These are phyloP conservation scores for Hortaea sp. DNA, from an alignment of 2,329 filamentous ascomycete genomes.

Conservation along the genomic window DNA sequence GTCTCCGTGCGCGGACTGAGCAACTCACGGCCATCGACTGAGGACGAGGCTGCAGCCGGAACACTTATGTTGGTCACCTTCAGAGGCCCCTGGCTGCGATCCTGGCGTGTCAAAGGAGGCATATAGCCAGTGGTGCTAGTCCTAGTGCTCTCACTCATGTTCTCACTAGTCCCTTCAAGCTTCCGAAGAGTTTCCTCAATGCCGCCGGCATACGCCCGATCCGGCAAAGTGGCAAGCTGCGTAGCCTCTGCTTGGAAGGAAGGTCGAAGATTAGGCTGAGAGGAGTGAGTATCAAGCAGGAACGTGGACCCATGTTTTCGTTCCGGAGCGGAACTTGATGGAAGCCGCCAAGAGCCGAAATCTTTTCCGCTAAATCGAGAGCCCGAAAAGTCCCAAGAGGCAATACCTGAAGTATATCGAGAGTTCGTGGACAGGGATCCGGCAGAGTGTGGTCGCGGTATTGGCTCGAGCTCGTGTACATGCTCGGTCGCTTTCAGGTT, in stretches of 20 bases:
- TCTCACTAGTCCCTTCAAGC: constrained; percentile 59
- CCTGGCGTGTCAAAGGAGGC: background rate
- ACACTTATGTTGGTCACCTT: background rate
- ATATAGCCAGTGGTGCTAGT: background rate
- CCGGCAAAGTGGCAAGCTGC: constrained; percentile 76
- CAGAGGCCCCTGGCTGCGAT: background rate
- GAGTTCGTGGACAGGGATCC: constrained; percentile 16
- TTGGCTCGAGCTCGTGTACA: constrained; percentile 34
- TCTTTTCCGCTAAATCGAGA: constrained; percentile 11
- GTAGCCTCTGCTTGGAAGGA: constrained; percentile 87
- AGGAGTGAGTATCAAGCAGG: constrained; percentile 43
- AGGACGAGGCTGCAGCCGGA: background rate
- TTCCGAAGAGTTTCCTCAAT: constrained; percentile 89
- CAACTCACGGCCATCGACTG: background rate
- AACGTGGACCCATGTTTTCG: constrained; percentile 24
- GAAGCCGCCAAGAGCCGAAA: constrained; percentile 3
- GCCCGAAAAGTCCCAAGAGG: constrained; percentile 9
- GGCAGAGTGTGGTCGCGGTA: constrained; percentile 34
- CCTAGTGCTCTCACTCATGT: constrained; percentile 7
- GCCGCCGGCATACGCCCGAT: constrained; percentile 66
- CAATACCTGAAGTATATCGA: constrained; percentile 2
- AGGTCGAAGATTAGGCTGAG: constrained; percentile 44
- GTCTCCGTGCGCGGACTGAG: constrained; percentile 21
- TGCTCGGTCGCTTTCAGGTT: constrained; percentile 38
- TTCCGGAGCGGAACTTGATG: constrained; percentile 3